Conservation (phyloP, 106 monocot genomes). For the Allium fistulosum region DNA sequence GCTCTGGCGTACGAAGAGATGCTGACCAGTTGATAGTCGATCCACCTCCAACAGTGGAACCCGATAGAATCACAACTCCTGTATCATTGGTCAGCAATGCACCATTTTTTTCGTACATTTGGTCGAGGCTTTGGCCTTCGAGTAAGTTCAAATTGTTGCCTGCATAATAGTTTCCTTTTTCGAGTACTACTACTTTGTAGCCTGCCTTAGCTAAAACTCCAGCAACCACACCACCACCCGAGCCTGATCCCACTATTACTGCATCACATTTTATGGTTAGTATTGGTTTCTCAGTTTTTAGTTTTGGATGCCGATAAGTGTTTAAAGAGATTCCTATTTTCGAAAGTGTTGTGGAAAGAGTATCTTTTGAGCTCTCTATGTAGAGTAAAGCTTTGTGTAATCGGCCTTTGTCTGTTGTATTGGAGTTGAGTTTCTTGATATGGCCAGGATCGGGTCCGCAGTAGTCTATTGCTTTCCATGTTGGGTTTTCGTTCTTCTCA, state of each 20-base stretch:
- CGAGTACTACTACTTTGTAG: constrained; percentile 53
- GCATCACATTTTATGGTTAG: constrained; percentile 42
- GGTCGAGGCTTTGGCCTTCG: constrained; percentile 27
- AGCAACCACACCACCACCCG: constrained; percentile 50
- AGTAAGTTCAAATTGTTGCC: constrained; percentile 14
- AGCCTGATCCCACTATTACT: constrained; percentile 49
- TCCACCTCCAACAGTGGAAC: constrained; percentile 51
- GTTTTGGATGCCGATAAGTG: neutral
- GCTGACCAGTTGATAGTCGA: constrained; percentile 64
- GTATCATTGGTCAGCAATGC: constrained; percentile 24
- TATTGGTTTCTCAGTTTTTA: neutral
- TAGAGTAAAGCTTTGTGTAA: constrained; percentile 13
- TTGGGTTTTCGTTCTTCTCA: constrained; percentile 31
- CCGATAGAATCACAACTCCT: constrained; percentile 24
- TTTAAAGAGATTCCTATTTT: constrained; percentile 9
- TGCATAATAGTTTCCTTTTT: constrained; percentile 44
- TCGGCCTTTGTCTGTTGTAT: neutral
- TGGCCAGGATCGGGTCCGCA: constrained; percentile 37
- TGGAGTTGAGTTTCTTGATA: neutral
- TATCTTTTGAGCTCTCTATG: constrained; percentile 4
- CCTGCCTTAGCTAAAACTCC: constrained; percentile 47
- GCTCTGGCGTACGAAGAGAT: constrained; percentile 33
- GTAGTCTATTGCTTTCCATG: constrained; percentile 45
- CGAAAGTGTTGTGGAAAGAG: constrained; percentile 10
- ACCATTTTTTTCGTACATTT: constrained; percentile 39